These are phyloP conservation scores for Pleurotus djamor DNA, from an alignment of 768 basidiomycete species.

Conservation along the genomic window DNA sequence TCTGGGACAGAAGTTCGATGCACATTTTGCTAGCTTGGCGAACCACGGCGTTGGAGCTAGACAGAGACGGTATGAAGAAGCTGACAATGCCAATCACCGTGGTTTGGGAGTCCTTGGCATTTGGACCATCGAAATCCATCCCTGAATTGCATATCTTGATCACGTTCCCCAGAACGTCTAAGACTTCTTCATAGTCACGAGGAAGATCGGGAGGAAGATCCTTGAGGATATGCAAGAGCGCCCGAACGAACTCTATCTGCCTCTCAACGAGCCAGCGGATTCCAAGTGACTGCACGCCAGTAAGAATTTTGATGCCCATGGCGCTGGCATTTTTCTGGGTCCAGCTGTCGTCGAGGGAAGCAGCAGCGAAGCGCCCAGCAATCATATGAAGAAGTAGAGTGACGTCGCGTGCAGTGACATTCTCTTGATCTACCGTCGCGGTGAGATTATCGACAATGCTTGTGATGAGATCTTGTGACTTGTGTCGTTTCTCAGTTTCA, in stretches of 20 bases:
- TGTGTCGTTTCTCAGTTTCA: constrained; percentile 54
- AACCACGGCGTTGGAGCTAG: constrained; percentile 82
- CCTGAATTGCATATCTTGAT: constrained; percentile 58
- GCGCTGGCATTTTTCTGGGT: constrained; percentile 87
- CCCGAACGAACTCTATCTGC: constrained; percentile 87
- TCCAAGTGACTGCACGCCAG: constrained; percentile 66
- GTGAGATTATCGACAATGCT: constrained; percentile 69
- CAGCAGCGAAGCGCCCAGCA: constrained; percentile 75
- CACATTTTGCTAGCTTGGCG: constrained; percentile 82
- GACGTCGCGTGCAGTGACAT: constrained; percentile 52
- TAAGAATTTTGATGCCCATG: constrained; percentile 79
- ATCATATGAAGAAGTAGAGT: constrained; percentile 76
- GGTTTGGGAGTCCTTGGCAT: constrained; percentile 31
- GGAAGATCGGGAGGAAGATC: constrained; percentile 92
- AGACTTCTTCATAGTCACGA: constrained; percentile 73
- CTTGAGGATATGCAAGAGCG: constrained; percentile 87
- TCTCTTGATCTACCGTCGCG: constrained; percentile 43
- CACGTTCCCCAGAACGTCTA: constrained; percentile 70
- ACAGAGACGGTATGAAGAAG: constrained; percentile 85
- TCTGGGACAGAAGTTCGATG: constrained; percentile 73
- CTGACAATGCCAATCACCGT: constrained; percentile 72
- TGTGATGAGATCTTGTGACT: constrained; percentile 58
- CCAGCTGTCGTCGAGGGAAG: constrained; percentile 94
- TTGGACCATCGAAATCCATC: constrained; percentile 42
- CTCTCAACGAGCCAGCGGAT: constrained; percentile 81